Percentiles rank a stretch among this genome's conserved stretches.
Conservation (phyloP, 192 early-diverging fungal genomes). For the Gaertneriomyces semiglobifer region DNA sequence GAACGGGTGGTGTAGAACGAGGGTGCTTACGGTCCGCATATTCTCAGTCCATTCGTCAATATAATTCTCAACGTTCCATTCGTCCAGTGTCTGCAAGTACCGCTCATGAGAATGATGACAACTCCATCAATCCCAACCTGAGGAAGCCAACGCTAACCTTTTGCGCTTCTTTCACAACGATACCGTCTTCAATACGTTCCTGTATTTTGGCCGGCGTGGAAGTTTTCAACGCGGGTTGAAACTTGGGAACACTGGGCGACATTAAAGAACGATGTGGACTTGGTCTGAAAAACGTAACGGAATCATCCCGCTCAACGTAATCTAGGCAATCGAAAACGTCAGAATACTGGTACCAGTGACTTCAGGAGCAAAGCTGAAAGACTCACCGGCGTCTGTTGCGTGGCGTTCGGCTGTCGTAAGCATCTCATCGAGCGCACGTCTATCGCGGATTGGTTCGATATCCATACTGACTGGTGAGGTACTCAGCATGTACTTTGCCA, state of each 20-base stretch:
- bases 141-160: slow-evolving; percentile 14
- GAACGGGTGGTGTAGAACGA: neutral
- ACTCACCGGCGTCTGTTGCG: neutral
- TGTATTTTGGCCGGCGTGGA: slow-evolving; percentile 11
- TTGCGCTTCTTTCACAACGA: slow-evolving; percentile 30
- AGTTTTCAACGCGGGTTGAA: slow-evolving; percentile 14
- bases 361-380: neutral
- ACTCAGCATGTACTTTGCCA: slow-evolving; percentile 21
- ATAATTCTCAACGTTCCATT: slow-evolving; percentile 30
- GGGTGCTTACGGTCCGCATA: slow-evolving; percentile 24
- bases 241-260: slow-evolving; percentile 15
- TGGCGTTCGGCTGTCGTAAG: neutral
- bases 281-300: neutral
- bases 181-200: slow-evolving; percentile 32
- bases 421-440: slow-evolving; percentile 13
- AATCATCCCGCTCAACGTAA: neutral
- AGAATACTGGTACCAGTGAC: neutral
- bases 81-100: slow-evolving; percentile 23
- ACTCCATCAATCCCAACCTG: neutral
- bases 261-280: neutral
- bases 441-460: slow-evolving; percentile 18
- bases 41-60: slow-evolving; percentile 38
- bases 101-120: neutral
- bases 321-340: neutral
- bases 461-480: slow-evolving; percentile 21